Percentiles rank a stretch among this genome's conserved stretches.
Evolutionary conservation across 129 eudicot species (phyloP).

Genomic region (Chrysanthemum seticuspe): DNA sequence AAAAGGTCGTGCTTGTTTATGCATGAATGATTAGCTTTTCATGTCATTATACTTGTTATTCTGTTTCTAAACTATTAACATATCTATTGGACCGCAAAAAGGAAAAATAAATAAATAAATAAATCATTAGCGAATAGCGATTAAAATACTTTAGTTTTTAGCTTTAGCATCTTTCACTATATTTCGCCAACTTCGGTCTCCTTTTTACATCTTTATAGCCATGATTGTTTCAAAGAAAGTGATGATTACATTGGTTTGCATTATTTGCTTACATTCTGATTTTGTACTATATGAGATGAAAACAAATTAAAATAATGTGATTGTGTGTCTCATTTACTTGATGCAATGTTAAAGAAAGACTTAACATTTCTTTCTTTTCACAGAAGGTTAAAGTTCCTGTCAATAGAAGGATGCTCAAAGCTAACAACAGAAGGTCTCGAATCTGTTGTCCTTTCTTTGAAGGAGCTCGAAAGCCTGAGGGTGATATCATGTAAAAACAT

Average conservation of each 20-base stretch:
- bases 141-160: background rate
- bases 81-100: background rate
- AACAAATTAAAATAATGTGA: background rate
- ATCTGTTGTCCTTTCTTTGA: constrained; percentile 47
- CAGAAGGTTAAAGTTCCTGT: constrained; percentile 66
- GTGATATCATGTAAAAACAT: constrained; percentile 77
- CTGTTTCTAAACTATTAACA: background rate
- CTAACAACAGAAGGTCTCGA: constrained; percentile 69
- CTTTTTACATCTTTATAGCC: background rate
- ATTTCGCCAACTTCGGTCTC: background rate
- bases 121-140: background rate
- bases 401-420: constrained; percentile 82
- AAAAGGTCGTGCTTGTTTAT: constrained; percentile 2
- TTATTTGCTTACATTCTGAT: background rate
- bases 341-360: background rate
- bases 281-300: background rate
- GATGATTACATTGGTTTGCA: background rate
- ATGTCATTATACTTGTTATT: background rate
- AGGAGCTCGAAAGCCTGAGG: constrained; percentile 65
- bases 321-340: background rate
- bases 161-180: background rate
- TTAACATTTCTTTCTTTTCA: background rate
- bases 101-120: background rate
- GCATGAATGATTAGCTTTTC: constrained; percentile 9
- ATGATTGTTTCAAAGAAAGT: background rate